phyloP scores from a whole-genome alignment of 2,329 filamentous ascomycete species.

The Arthrobotrys entomopaga region DNA sequence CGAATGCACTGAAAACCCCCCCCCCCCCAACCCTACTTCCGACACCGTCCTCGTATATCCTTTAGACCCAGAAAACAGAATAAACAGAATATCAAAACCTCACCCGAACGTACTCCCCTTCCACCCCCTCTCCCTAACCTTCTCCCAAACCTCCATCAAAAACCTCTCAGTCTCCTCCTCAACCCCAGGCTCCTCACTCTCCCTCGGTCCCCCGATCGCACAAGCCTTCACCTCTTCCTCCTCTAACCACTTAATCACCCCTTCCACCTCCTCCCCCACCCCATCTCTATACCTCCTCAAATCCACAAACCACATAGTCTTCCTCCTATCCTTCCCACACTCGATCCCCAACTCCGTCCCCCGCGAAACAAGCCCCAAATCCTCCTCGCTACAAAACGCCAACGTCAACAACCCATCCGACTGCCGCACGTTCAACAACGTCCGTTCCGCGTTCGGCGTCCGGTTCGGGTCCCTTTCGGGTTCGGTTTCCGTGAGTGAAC shows the following conservation, averaged over 20 bases:
- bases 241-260: slow-evolving; percentile 39
- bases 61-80: no score
- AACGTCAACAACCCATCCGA: slow-evolving; percentile 45
- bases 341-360: slow-evolving; percentile 35
- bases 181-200: slow-evolving; percentile 46
- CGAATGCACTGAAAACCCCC: no score
- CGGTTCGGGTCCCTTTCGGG: slow-evolving; percentile 25
- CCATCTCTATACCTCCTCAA: slow-evolving; percentile 31
- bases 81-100: no score
- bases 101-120: slow-evolving; percentile 1
- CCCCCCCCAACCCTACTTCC: no score
- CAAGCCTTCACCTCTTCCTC: slow-evolving; percentile 43
- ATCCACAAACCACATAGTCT: slow-evolving; percentile 47
- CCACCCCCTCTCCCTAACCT: slow-evolving; percentile 45
- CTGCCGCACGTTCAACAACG: slow-evolving; percentile 34
- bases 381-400: slow-evolving; percentile 33
- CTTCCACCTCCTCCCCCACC: slow-evolving; percentile 30
- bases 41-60: no score
- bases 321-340: slow-evolving; percentile 19
- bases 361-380: slow-evolving; percentile 16
- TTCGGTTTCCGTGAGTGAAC: slow-evolving; percentile 30
- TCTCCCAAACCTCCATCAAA: slow-evolving; percentile 32
- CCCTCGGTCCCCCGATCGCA: slow-evolving; percentile 47
- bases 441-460: slow-evolving; percentile 36
- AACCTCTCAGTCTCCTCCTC: slow-evolving; percentile 40